These are phyloP conservation scores for Pseudopithomyces maydicus DNA, from an alignment of 2,329 filamentous ascomycete genomes.

Conservation along the genomic window DNA sequence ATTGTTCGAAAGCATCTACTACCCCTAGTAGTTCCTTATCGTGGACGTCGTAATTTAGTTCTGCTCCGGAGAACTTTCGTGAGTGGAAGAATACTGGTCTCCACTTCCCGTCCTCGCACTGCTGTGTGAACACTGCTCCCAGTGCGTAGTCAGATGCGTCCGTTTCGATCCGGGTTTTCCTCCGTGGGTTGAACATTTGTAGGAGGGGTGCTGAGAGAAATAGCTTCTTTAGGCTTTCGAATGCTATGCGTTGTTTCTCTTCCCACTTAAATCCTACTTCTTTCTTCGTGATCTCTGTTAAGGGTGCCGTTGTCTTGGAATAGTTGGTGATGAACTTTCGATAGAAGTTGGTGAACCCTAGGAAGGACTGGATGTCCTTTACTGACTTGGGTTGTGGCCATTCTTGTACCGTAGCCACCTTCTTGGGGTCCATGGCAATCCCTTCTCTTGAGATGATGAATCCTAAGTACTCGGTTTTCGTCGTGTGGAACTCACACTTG, in stretches of 20 bases:
- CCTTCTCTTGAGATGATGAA: neutral
- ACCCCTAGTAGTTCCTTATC: conserved; percentile 13
- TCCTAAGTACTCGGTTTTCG: neutral
- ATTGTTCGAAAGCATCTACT: neutral
- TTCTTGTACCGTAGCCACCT: neutral
- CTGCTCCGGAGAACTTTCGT: conserved; percentile 7
- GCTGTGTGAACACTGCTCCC: neutral
- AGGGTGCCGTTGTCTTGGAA: neutral
- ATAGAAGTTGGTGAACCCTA: neutral
- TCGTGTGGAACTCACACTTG: neutral
- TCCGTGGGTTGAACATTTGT: neutral
- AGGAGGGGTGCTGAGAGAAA: neutral
- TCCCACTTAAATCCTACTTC: neutral
- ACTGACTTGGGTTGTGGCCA: neutral
- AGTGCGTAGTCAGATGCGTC: conserved; percentile 4
- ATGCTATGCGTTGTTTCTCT: neutral
- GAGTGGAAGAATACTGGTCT: conserved; percentile 25
- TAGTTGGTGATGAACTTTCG: neutral
- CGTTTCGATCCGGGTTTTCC: neutral
- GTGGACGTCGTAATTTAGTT: conserved; percentile 17
- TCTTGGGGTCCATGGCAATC: neutral
- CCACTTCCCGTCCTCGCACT: conserved; percentile 17
- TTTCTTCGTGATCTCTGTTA: conserved; percentile 1
- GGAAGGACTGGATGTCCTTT: neutral
- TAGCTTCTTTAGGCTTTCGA: too few relatives aligned